Base-by-base conservation (phyloP, 2,329 filamentous ascomycete genomes). In the Decorospora gaudefroyi region DNA sequence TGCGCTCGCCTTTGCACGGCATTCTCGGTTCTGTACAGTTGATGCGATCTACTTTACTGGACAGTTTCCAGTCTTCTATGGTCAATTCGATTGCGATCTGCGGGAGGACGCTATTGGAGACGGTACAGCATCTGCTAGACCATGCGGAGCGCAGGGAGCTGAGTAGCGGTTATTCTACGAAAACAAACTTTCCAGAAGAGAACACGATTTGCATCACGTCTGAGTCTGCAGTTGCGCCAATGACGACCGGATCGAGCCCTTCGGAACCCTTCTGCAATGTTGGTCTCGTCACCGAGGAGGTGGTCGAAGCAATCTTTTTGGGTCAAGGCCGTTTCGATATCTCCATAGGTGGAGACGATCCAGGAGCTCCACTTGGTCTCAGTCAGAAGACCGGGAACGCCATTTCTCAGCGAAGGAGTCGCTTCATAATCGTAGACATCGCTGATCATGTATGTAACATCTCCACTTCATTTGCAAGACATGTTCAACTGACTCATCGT, bases 41-140 rank as follows among this genome's bases (percentile, higher is more conserved):
- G 3, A 52, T 80, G 4, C 63, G 70, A 4, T 73, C 73, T 6
- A 76, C 74, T 2, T 0, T 53, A 64, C 7, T 61, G 70, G 1
- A 67, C 68, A 71, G 12, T 73, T 28, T 72, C 71, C 8, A 65
- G 30, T 62, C 76, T 0, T 71, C 68, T 2, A 77, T 74, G 45
- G 68, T 79, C 6, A 73, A 76, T 19, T 72, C 68, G 1, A 50
- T 50, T 9, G 36, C 36, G 3, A 32, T 46, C 1, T 79, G 76
- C 25, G 76, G 75, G 1, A 57, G 71, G n/a, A 79, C 76, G 3
- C 55, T 79, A 9, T 49, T 79, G 9, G 75, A 78, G 28, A 68
- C 61, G 3, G 58, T 67, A 13, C 47, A 67, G 19, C 57, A 68
- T 40, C 42, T 55, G 1, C 42, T 59, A 6, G 54, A 59, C 22